These are phyloP conservation scores for Fomitopsis palustris DNA, from an alignment of 1,284 basidiomycete species.

Conservation along the genomic window DNA sequence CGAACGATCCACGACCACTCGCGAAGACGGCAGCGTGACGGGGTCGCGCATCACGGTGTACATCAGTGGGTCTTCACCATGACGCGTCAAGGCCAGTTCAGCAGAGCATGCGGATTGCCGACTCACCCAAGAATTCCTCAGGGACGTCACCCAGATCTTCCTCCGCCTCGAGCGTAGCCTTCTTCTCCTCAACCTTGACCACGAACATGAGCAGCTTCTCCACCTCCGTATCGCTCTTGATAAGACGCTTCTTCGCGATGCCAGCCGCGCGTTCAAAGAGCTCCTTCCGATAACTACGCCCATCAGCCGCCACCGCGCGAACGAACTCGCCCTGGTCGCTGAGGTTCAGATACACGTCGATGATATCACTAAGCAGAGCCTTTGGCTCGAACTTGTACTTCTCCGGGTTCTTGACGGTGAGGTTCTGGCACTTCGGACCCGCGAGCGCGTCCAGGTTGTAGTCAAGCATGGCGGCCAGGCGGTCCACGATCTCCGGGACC, in stretches of 20 bases:
- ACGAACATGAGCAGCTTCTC: conserved; percentile 73
- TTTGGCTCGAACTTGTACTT: conserved; percentile 90
- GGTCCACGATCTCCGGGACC: conserved; percentile 94
- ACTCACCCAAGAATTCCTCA: conserved; percentile 89
- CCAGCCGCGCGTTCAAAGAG: conserved; percentile 81
- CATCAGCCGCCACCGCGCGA: conserved; percentile 89
- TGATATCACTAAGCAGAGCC: conserved; percentile 80
- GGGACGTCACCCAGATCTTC: conserved; percentile 93
- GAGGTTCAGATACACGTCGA: conserved; percentile 92
- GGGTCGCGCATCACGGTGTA: conserved; percentile 96
- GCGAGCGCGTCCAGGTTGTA: conserved; percentile 91
- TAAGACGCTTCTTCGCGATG: conserved; percentile 60
- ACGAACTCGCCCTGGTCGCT: conserved; percentile 80
- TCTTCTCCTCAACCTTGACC: conserved; percentile 81
- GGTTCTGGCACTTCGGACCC: conserved; percentile 81
- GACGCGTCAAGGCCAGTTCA: background rate
- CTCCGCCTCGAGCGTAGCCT: conserved; percentile 77
- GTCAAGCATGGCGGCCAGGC: conserved; percentile 95
- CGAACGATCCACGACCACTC: conserved; percentile 78
- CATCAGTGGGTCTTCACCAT: conserved; percentile 80
- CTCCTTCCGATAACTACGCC: conserved; percentile 85
- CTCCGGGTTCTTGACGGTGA: conserved; percentile 85
- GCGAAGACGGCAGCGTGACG: conserved; percentile 86
- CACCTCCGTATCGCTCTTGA: conserved; percentile 85
- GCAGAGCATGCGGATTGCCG: background rate